These are phyloP conservation scores for Pachysandra terminalis DNA, from an alignment of 164 flowering plant species.

Conservation along the genomic window DNA sequence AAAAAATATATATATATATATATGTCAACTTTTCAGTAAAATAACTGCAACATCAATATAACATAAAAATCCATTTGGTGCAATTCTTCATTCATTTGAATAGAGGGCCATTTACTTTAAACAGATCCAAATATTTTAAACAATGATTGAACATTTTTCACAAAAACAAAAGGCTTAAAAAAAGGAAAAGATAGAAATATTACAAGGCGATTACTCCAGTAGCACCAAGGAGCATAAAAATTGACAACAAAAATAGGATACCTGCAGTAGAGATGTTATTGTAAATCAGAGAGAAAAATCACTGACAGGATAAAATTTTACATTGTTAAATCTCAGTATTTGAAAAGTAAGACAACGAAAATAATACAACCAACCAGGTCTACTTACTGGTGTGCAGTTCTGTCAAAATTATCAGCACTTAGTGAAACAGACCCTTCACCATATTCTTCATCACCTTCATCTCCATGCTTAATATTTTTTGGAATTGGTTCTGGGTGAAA, in stretches of 20 bases:
- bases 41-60: neutral
- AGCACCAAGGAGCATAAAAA: slow-evolving; percentile 97
- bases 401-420: slow-evolving; percentile 55
- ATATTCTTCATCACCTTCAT: slow-evolving; percentile 68
- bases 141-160: neutral
- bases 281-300: neutral
- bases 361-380: no score
- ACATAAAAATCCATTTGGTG: neutral
- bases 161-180: neutral
- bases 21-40: no score
- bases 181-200: neutral
- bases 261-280: slow-evolving; percentile 37
- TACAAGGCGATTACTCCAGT: slow-evolving; percentile 91
- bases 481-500: no score
- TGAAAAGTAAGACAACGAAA: no score
- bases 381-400: slow-evolving; percentile 67
- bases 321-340: no score
- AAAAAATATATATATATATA: no score
- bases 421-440: slow-evolving; percentile 65
- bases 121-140: neutral
- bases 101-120: neutral
- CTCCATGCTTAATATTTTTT: no score
- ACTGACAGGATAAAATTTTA: no score
- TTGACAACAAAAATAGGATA: slow-evolving; percentile 82
- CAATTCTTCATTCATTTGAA: neutral